A percentile compares a stretch with the other conserved stretches of the same genome.
These are phyloP conservation scores for Trichopus zeylanicus DNA, from an alignment of 116 monocot genomes.

Conservation along the genomic window DNA sequence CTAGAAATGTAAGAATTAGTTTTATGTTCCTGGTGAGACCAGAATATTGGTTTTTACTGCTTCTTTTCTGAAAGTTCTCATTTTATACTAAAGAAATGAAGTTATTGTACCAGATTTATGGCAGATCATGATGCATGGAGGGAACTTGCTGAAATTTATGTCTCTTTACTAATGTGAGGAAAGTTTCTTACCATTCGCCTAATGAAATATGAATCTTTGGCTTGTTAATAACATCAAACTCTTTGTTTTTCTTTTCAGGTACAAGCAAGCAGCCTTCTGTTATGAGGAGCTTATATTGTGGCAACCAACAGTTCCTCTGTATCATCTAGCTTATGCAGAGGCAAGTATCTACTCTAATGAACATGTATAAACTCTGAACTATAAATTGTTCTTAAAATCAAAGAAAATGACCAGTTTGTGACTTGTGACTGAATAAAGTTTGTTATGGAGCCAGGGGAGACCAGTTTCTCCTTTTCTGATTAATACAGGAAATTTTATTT, in stretches of 20 bases:
- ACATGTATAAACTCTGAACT: too few relatives aligned
- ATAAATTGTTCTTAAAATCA: too few relatives aligned
- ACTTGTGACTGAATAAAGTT: too few relatives aligned
- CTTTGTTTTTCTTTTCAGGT: slow-evolving; percentile 46
- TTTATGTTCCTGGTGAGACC: not conserved
- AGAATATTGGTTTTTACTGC: too few relatives aligned
- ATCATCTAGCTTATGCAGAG: slow-evolving; percentile 95
- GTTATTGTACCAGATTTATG: slow-evolving; percentile 67
- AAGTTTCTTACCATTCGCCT: slow-evolving; percentile 1
- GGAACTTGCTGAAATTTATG: slow-evolving; percentile 95
- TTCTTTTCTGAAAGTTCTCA: not conserved
- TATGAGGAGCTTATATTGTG: slow-evolving; percentile 92
- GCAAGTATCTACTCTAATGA: slow-evolving; percentile 29
- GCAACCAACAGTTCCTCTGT: slow-evolving; percentile 67
- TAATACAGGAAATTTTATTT: too few relatives aligned
- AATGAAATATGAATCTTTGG: not conserved
- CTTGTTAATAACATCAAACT: not conserved
- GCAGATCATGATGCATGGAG: slow-evolving; percentile 99
- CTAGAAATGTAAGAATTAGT: slow-evolving; percentile 58
- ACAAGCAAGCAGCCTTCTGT: slow-evolving; percentile 93
- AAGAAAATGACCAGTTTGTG: too few relatives aligned
- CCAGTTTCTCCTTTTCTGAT: too few relatives aligned
- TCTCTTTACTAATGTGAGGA: slow-evolving; percentile 78
- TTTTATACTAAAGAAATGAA: slow-evolving; percentile 1
- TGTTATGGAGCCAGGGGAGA: too few relatives aligned